Evolutionary conservation across 306 rosid genomes (phyloP), one percentile per base, ranked within the genome.

Genomic region (Cucumis cinereus): DNA sequence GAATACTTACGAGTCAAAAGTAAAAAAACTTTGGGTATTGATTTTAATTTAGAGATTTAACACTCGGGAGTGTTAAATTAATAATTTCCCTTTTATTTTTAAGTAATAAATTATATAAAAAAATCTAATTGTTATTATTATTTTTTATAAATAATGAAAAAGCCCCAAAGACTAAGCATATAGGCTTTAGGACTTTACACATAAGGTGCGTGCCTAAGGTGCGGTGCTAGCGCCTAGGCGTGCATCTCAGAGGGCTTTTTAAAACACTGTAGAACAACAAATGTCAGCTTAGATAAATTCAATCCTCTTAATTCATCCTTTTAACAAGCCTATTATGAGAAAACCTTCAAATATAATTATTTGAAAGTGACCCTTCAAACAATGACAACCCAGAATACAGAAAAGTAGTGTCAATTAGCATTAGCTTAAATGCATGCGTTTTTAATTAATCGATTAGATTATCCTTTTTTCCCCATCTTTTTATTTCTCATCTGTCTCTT

Each of bases 311-410:
- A 26, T 28, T 15, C 40, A 13, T 14, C 13, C 26, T 35, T 35
- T 16, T 35, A 63, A 17, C 26, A 4, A 63, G 22, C 11, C 20
- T 23, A 69, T 41, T 45, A 14, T 54, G 24, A 67, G 56, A 69
- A 69, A 69, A 23, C 19, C 74, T 19, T 69, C 55, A 63, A 63
- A 63, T 63, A 63, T 63, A 38, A 66, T 66, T 14, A 47, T 49
- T 61, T 49, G 75, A 71, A 71, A 71, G 35, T 50, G 75, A 71
- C 59, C 57, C 43, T 24, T 26, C 43, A 71, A 71, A 47, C 53
- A 45, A 70, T 47, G 52, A 53, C 24, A 47, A 71, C 74, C 47
- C 23, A 71, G 15, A 28, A 71, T 71, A 15, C 43, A 71, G 15
- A 47, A 71, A 71, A 49, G 59, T 47, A 71, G 12, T 45, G 59